These are phyloP conservation scores for Musa balbisiana DNA, from an alignment of 202 grass and related monocot genomes.

Conservation along the genomic window DNA sequence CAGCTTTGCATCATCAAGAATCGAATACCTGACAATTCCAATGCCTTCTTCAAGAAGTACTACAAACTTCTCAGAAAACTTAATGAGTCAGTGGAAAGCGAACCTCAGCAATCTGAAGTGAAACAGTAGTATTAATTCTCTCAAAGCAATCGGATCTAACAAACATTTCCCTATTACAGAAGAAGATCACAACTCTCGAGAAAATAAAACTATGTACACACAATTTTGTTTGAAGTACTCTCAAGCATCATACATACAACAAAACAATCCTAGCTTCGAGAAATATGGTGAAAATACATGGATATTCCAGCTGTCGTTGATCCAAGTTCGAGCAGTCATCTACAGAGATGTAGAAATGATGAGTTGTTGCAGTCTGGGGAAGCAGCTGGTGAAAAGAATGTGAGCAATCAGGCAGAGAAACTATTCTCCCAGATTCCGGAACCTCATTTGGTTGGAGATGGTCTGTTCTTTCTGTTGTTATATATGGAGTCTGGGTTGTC, in stretches of 20 bases:
- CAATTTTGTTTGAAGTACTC: background rate
- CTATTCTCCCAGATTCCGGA: background rate
- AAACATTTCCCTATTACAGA: background rate
- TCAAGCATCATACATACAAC: background rate
- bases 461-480: slow-evolving; percentile 20
- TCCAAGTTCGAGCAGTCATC: background rate
- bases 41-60: no score
- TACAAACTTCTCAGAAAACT: no score
- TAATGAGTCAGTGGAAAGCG: background rate
- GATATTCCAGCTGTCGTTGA: background rate
- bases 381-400: slow-evolving; percentile 6
- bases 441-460: slow-evolving; percentile 11
- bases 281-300: background rate
- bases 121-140: background rate
- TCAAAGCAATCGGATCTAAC: background rate
- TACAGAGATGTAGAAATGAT: background rate
- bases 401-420: background rate
- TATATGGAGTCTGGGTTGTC: slow-evolving; percentile 37
- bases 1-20: no score
- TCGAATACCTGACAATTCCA: no score
- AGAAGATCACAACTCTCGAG: background rate
- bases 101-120: no score
- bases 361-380: background rate
- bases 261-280: background rate
- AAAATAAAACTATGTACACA: background rate